Percentiles rank a stretch among this genome's conserved stretches.
These are phyloP conservation scores for Coemansia sp. DNA, from an alignment of 192 early-diverging fungal genomes.

Conservation along the genomic window DNA sequence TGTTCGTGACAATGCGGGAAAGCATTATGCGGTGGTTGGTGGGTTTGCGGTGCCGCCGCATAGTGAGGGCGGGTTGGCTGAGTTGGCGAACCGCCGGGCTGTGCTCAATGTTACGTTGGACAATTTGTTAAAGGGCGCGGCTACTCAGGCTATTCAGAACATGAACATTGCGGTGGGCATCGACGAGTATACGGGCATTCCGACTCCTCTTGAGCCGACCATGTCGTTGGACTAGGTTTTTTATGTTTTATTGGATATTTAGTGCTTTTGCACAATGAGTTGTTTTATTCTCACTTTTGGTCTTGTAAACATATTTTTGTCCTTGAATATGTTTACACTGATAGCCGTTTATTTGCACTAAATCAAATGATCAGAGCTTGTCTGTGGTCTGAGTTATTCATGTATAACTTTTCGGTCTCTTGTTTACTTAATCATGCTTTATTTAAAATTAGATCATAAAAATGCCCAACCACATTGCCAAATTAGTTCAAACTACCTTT, in stretches of 20 bases:
- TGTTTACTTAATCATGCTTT: no score
- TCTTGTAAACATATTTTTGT: no score
- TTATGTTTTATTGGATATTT: background rate
- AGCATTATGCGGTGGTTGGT: constrained; percentile 87
- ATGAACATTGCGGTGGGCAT: constrained; percentile 90
- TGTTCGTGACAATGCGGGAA: constrained; percentile 85
- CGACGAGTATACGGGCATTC: constrained; percentile 90
- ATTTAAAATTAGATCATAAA: no score
- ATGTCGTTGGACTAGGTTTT: constrained; percentile 24
- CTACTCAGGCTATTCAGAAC: constrained; percentile 98
- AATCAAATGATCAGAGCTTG: no score
- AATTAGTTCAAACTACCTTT: no score
- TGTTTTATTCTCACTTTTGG: no score
- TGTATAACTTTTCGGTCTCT: no score
- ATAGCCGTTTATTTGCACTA: no score
- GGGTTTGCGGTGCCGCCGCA: constrained; percentile 80
- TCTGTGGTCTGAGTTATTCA: no score
- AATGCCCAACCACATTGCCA: no score
- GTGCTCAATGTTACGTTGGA: constrained; percentile 93
- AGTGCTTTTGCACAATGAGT: no score
- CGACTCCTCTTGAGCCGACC: constrained; percentile 33
- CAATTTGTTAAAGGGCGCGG: constrained; percentile 97
- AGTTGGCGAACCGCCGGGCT: constrained; percentile 66
- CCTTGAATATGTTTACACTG: no score
- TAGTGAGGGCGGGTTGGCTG: constrained; percentile 15